Conservation (phyloP, 2,329 filamentous ascomycete genomes). For the Botrytis pseudocinerea region DNA sequence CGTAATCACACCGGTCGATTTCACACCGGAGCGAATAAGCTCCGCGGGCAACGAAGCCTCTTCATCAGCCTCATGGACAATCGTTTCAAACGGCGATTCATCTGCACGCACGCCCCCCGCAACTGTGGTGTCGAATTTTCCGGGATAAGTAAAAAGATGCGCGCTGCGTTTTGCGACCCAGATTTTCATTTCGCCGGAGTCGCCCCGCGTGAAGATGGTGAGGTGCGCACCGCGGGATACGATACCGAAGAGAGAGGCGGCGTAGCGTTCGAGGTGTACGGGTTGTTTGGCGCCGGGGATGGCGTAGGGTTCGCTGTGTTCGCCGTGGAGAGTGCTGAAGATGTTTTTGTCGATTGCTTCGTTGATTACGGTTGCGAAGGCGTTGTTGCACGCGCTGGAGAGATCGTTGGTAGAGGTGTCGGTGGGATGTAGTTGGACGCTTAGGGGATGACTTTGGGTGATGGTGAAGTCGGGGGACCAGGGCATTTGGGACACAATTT, state of each 20-base stretch:
- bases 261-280: slow-evolving; percentile 25
- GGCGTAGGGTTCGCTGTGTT: slow-evolving; percentile 22
- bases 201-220: slow-evolving; percentile 59
- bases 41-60: slow-evolving; percentile 67
- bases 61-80: slow-evolving; percentile 70
- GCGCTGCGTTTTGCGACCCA: slow-evolving; percentile 70
- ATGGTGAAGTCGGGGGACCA: slow-evolving; percentile 47
- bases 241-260: slow-evolving; percentile 58
- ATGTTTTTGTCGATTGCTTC: slow-evolving; percentile 46
- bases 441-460: slow-evolving; percentile 34
- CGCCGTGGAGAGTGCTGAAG: slow-evolving; percentile 32
- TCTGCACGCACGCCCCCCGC: slow-evolving; percentile 72
- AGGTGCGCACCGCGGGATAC: slow-evolving; percentile 65
- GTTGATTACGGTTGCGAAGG: slow-evolving; percentile 42
- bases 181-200: slow-evolving; percentile 51
- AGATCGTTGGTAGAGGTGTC: slow-evolving; percentile 38
- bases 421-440: slow-evolving; percentile 40
- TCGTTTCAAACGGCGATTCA: slow-evolving; percentile 63
- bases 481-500: slow-evolving; percentile 49
- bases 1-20: slow-evolving; percentile 60
- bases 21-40: slow-evolving; percentile 53
- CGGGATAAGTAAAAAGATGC: slow-evolving; percentile 69
- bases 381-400: slow-evolving; percentile 43
- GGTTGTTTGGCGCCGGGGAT: slow-evolving; percentile 8
- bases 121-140: slow-evolving; percentile 76